Evolutionary conservation across 2,329 filamentous ascomycete genomes (phyloP), one percentile per base, ranked within the genome.

Genomic region (Parastagonospora avenae): DNA sequence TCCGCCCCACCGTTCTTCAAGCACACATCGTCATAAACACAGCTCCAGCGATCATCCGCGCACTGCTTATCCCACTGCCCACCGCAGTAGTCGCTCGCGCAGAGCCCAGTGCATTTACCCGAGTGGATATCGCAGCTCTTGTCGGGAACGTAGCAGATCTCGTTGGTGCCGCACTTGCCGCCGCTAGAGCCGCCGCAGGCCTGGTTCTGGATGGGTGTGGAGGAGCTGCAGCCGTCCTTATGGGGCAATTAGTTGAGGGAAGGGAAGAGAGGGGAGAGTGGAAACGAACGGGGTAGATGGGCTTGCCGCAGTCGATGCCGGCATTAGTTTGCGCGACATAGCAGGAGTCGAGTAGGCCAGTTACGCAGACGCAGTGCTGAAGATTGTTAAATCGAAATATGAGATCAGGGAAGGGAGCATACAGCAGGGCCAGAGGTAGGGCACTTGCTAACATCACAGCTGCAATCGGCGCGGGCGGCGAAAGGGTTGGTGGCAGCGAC

Each of bases 111-210:
- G 51, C 51, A 54, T 2, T 15, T 38, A 6, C 14, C 41, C 7
- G 42, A 46, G 40, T 50, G 47, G 7, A 42, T 42, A 28, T 50
- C 46, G 47, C 51, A 49, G 15, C 15, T 24, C 32, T 50, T 43
- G 35, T 54, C 51, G 8, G 47, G 46, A 16, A 46, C 45, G 42
- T 46, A 50, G 51, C 51, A 50, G 32, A 54, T 54, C 42, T 54
- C 40, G 28, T 46, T 29, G 14, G 46, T 33, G 14, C 24, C 35
- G 46, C 50, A 54, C 14, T 24, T 45, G 35, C 38, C 46, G 24
- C 37, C 46, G 19, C 28, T 40, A 14, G 9, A 33, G 31, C 46
- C 46, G 11, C 46, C 47, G 29, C 51, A 54, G 24, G 51, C 51
- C 24, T 31, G 32, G 32, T 50, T 28, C 15, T 38, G 36, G 30